Conservation (phyloP, 2,329 filamentous ascomycete genomes). For the Aureobasidium sp. region DNA sequence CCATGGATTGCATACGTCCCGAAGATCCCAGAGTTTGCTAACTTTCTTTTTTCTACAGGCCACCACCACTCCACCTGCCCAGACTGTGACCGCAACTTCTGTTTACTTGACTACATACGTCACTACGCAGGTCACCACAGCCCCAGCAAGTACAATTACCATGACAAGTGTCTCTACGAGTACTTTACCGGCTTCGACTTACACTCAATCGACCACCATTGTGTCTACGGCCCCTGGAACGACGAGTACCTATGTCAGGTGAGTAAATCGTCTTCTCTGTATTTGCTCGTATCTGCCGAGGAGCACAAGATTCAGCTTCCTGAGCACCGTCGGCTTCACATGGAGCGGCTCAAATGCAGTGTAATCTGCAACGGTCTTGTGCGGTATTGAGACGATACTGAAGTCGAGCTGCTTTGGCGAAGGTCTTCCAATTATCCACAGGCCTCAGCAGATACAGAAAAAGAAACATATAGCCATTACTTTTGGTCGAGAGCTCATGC, state of each 20-base stretch:
- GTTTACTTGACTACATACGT: not conserved
- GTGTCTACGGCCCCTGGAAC: not conserved
- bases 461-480: too few species aligned
- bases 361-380: too few species aligned
- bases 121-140: not conserved
- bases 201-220: not conserved
- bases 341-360: too few species aligned
- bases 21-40: not conserved
- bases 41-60: not conserved
- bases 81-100: not conserved
- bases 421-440: too few species aligned
- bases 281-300: too few species aligned
- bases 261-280: not conserved
- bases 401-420: too few species aligned
- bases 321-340: too few species aligned
- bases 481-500: too few species aligned
- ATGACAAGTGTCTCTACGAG: not conserved
- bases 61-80: not conserved
- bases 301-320: too few species aligned
- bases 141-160: not conserved
- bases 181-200: not conserved
- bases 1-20: too few species aligned
- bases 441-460: too few species aligned
- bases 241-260: not conserved
- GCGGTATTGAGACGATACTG: too few species aligned